These are phyloP conservation scores for Ambrosia trifida DNA, from an alignment of 129 eudicot species.

Conservation along the genomic window DNA sequence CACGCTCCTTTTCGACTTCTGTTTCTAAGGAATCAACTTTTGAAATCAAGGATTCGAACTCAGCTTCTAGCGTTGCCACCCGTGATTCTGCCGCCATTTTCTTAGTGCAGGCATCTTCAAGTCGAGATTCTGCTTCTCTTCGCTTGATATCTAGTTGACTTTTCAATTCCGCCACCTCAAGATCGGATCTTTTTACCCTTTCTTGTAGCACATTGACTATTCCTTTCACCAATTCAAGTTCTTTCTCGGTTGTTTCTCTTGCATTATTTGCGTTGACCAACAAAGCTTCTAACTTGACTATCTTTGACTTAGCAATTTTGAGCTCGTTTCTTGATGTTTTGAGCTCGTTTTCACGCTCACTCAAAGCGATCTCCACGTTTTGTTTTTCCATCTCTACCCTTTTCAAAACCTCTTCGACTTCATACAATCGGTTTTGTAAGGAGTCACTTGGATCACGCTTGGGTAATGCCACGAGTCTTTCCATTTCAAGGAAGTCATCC, in stretches of 20 bases:
- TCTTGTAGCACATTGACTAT: slow-evolving; percentile 35
- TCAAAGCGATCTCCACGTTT: slow-evolving; percentile 43
- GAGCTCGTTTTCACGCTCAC: slow-evolving; percentile 51
- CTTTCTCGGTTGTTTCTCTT: slow-evolving; percentile 29
- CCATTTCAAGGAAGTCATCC: slow-evolving; percentile 98
- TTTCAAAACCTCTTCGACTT: slow-evolving; percentile 57
- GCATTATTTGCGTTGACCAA: slow-evolving; percentile 31
- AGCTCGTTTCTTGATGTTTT: slow-evolving; percentile 33
- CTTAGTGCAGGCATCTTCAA: slow-evolving; percentile 42
- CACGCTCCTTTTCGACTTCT: too few relatives aligned
- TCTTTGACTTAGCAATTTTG: slow-evolving; percentile 35
- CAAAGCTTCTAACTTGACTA: slow-evolving; percentile 40
- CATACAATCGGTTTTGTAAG: slow-evolving; percentile 40
- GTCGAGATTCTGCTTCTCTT: slow-evolving; percentile 40
- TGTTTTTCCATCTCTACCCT: slow-evolving; percentile 56
- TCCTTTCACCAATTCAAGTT: slow-evolving; percentile 28
- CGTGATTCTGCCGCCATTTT: slow-evolving; percentile 47
- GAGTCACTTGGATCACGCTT: slow-evolving; percentile 37
- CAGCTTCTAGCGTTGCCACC: slow-evolving; percentile 42
- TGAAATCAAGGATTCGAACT: slow-evolving; percentile 36
- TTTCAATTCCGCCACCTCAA: slow-evolving; percentile 34
- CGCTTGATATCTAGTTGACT: slow-evolving; percentile 39
- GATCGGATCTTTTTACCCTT: slow-evolving; percentile 43
- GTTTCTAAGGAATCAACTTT: too few relatives aligned
- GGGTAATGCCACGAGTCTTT: slow-evolving; percentile 64